Conservation (phyloP, 208 protist genomes). For the Trypanosoma cruzi region DNA sequence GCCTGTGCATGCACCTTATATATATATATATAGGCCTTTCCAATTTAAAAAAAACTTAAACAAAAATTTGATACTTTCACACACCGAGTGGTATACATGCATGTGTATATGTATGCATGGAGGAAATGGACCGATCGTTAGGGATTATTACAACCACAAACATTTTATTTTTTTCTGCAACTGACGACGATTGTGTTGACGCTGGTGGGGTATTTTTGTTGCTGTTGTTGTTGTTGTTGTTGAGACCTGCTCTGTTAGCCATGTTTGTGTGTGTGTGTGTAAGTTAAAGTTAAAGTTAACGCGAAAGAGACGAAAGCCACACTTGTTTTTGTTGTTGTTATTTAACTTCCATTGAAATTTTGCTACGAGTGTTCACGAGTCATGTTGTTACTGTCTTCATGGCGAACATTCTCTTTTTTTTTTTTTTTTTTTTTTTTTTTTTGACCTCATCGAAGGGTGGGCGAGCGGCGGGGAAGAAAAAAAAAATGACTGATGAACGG, state of each 20-base stretch:
- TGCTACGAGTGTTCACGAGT: background rate
- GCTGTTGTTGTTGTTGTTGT: too few species aligned
- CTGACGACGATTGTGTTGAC: background rate
- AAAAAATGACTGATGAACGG: constrained; percentile 74
- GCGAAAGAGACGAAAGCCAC: background rate
- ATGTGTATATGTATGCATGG: background rate
- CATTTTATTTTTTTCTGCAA: too few species aligned
- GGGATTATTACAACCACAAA: background rate
- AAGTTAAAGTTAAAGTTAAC: constrained; percentile 15
- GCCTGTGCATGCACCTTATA: too few species aligned
- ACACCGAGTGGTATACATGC: background rate
- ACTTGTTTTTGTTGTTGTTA: too few species aligned
- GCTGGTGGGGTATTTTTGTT: background rate
- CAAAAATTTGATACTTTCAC: background rate
- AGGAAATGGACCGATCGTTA: background rate
- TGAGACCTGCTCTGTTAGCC: background rate
- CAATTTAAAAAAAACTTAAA: too few species aligned
- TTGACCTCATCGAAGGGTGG: background rate
- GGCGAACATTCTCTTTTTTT: background rate
- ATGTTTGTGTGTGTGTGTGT: too few species aligned
- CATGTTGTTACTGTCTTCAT: background rate
- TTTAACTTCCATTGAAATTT: too few species aligned
- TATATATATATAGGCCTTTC: too few species aligned
- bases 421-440: background rate
- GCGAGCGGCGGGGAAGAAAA: background rate